Conservation (phyloP, 2,329 filamentous ascomycete genomes). For the Beauveria medogensis region DNA sequence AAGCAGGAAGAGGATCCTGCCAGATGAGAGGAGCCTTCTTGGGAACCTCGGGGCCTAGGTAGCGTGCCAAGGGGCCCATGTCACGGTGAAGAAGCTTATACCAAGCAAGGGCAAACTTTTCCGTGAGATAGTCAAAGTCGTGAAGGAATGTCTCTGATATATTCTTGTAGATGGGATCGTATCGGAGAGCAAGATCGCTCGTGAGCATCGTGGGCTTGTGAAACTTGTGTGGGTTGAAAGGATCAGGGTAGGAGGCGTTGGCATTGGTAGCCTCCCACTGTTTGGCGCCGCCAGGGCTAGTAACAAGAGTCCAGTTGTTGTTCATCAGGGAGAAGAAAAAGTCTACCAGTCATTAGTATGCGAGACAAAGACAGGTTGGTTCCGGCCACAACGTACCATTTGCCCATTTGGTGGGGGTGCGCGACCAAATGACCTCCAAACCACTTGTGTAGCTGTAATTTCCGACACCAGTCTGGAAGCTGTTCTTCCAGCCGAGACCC, state of each 20-base stretch:
- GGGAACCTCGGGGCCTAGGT: constrained; percentile 69
- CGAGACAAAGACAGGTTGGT: too few relatives aligned
- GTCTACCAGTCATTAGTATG: constrained; percentile 20
- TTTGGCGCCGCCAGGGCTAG: constrained; percentile 66
- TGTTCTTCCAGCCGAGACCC: constrained; percentile 67
- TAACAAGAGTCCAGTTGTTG: constrained; percentile 69
- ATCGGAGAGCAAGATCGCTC: constrained; percentile 63
- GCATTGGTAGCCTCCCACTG: constrained; percentile 70
- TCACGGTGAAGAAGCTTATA: constrained; percentile 81
- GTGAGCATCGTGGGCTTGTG: constrained; percentile 68
- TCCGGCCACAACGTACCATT: constrained; percentile 29
- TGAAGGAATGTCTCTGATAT: constrained; percentile 62
- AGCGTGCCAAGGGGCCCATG: constrained; percentile 63
- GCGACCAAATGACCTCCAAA: constrained; percentile 73
- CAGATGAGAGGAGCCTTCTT: constrained; percentile 55
- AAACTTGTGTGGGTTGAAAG: constrained; percentile 63
- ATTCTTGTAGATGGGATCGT: constrained; percentile 67
- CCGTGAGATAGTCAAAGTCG: constrained; percentile 58
- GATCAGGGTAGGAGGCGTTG: constrained; percentile 60
- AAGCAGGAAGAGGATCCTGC: constrained; percentile 64
- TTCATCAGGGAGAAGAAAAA: constrained; percentile 71
- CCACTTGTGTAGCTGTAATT: constrained; percentile 66
- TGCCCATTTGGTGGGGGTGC: constrained; percentile 68
- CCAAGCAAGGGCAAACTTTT: constrained; percentile 67
- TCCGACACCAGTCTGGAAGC: constrained; percentile 56